phyloP scores from a whole-genome alignment of 345 rosid genomes.

The Acer negundo region DNA sequence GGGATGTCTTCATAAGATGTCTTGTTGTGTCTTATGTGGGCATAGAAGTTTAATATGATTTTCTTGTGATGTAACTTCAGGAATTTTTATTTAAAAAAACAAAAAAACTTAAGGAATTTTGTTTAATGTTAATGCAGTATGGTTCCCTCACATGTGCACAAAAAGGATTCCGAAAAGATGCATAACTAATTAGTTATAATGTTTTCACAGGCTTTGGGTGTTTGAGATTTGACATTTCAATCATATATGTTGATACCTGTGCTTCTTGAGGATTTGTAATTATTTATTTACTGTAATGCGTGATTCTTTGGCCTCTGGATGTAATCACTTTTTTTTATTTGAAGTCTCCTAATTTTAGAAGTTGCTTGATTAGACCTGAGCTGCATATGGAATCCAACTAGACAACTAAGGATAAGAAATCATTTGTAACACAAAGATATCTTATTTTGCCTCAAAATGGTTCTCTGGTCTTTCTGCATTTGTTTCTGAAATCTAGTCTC shows the following conservation, averaged over 20 bases:
- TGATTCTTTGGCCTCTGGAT: not conserved
- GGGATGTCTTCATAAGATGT: not conserved
- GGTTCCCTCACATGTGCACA: slow-evolving; percentile 1
- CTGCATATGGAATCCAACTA: slow-evolving; percentile 2
- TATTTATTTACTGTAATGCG: not conserved
- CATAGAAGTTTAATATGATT: not conserved
- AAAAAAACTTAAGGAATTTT: not conserved
- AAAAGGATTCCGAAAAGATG: not conserved
- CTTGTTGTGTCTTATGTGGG: not conserved
- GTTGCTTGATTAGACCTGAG: not conserved
- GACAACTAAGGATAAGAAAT: not conserved
- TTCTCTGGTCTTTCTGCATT: not conserved
- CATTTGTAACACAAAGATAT: not conserved
- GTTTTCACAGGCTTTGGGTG: not conserved
- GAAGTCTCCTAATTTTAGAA: slow-evolving; percentile 1
- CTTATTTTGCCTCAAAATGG: not conserved
- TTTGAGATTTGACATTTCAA: not conserved
- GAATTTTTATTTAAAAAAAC: not conserved
- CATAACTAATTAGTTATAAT: not conserved
- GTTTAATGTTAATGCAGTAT: not conserved
- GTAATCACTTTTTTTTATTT: not conserved
- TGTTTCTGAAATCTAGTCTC: not conserved
- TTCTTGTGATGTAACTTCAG: not conserved
- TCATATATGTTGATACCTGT: not conserved
- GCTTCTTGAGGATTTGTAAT: not conserved